These are phyloP conservation scores for Cinchona pubescens DNA, from an alignment of 257 asterid genomes.

Conservation along the genomic window DNA sequence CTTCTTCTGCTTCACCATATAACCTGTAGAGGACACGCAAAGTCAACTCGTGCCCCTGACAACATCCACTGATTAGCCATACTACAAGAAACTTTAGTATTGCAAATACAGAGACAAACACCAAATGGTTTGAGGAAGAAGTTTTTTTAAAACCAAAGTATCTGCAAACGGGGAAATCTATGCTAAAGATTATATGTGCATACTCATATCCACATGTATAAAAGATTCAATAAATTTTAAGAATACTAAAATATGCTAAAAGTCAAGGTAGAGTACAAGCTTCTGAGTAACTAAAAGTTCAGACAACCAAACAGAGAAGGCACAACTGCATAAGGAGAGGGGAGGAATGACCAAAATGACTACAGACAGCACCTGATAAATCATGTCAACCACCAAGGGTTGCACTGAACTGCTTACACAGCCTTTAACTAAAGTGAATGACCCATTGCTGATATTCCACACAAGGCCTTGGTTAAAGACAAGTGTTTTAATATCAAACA, in stretches of 20 bases:
- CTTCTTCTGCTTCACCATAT: constrained; percentile 95
- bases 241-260: not conserved
- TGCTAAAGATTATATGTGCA: not conserved
- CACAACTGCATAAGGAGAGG: too few relatives aligned
- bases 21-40: constrained; percentile 91
- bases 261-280: not conserved
- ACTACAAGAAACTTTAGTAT: constrained; percentile 19
- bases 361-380: not conserved
- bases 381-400: not conserved
- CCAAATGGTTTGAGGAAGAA: not conserved
- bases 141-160: not conserved
- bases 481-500: not conserved
- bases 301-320: not conserved
- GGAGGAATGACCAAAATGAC: not conserved
- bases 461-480: not conserved
- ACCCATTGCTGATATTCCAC: not conserved
- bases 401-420: not conserved
- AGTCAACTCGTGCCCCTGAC: constrained; percentile 99
- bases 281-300: not conserved
- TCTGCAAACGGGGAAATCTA: not conserved
- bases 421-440: not conserved
- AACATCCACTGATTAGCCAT: constrained; percentile 56
- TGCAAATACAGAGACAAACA: not conserved
- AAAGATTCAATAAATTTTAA: not conserved
- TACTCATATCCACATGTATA: too few relatives aligned